Conservation (phyloP, 163 green algal genomes). For the Scenedesmus sp. region DNA sequence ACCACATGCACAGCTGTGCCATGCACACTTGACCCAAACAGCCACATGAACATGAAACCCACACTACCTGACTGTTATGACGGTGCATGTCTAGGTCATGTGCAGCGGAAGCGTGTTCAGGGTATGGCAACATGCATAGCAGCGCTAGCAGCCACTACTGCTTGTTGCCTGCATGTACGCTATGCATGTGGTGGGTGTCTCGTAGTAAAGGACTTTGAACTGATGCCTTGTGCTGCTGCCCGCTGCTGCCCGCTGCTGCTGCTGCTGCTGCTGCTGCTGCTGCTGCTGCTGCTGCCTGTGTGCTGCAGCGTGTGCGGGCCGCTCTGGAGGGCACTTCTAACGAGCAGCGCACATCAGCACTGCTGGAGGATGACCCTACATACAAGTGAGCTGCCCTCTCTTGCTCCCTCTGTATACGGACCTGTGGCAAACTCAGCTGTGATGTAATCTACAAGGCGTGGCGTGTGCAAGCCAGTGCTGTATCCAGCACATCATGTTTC, state of each 20-base stretch:
- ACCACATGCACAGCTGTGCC: no score
- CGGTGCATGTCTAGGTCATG: no score
- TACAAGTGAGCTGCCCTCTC: constrained; percentile 75
- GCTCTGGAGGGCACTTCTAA: constrained; percentile 54
- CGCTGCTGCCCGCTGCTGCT: not conserved
- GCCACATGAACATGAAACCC: no score
- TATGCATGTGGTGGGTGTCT: not conserved
- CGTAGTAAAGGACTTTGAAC: no score
- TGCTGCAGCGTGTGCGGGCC: constrained; percentile 57
- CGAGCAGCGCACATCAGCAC: constrained; percentile 23
- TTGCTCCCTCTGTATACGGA: no score
- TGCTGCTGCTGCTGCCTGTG: not conserved
- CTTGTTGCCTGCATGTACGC: constrained; percentile 16
- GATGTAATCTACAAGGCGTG: no score
- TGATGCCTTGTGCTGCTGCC: constrained; percentile 7
- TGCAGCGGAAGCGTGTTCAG: no score
- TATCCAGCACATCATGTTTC: no score
- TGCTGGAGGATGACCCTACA: constrained; percentile 84
- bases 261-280: constrained; percentile 1
- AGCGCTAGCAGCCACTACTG: not conserved
- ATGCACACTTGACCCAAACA: no score
- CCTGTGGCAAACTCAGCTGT: no score
- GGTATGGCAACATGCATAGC: not conserved
- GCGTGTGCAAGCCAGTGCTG: no score
- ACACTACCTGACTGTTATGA: no score